Conservation (phyloP, 768 basidiomycete genomes). For the Amanita subjunquillea region DNA sequence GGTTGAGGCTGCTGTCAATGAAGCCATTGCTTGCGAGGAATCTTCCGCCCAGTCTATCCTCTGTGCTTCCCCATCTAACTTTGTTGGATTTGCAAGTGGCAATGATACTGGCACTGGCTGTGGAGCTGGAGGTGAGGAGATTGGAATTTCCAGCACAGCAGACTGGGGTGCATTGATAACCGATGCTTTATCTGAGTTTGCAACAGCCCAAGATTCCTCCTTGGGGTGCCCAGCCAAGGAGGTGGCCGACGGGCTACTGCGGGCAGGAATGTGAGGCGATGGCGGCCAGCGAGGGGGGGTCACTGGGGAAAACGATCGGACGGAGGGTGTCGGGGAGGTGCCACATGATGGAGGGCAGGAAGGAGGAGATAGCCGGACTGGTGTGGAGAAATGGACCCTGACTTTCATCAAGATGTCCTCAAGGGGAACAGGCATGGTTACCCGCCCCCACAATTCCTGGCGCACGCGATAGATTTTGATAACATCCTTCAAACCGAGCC, state of each 20-base stretch:
- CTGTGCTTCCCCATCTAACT: too few relatives aligned
- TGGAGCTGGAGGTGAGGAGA: too few relatives aligned
- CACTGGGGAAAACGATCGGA: neutral
- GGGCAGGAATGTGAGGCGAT: too few relatives aligned
- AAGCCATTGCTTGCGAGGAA: neutral
- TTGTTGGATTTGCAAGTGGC: too few relatives aligned
- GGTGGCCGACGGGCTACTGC: too few relatives aligned
- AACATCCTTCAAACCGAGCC: neutral
- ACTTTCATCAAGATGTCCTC: neutral
- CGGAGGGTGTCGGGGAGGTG: neutral
- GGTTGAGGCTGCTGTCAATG: too few relatives aligned
- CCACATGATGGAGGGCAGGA: neutral
- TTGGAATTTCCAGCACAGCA: too few relatives aligned
- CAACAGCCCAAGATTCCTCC: neutral
- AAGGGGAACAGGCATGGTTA: neutral
- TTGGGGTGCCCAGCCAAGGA: too few relatives aligned
- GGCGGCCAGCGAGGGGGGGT: too few relatives aligned
- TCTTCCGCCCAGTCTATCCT: neutral
- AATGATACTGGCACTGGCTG: too few relatives aligned
- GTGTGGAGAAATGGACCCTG: neutral
- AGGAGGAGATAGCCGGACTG: neutral
- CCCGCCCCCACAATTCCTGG: slow-evolving; percentile 2
- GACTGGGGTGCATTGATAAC: too few relatives aligned
- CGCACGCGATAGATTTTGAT: slow-evolving; percentile 6
- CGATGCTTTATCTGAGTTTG: neutral